These are phyloP conservation scores for Cryptococcus jaspeensis DNA, from an alignment of 1,284 basidiomycete species.

Conservation along the genomic window DNA sequence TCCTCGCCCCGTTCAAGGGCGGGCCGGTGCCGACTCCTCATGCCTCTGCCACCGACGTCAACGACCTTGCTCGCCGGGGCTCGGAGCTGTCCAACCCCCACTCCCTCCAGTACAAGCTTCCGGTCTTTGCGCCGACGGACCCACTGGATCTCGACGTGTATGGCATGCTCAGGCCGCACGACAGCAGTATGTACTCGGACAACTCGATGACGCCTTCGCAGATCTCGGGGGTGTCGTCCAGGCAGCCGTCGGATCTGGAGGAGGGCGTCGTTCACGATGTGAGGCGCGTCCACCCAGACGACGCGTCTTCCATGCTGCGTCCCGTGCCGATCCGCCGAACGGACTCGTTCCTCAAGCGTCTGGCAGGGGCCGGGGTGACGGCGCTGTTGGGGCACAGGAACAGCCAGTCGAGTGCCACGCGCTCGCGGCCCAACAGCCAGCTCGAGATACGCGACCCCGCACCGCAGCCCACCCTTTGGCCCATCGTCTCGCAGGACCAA, in stretches of 20 bases:
- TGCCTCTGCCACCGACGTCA: slow-evolving; percentile 19
- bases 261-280: slow-evolving; percentile 28
- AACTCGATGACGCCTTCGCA: slow-evolving; percentile 18
- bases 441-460: slow-evolving; percentile 40
- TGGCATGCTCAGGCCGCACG: slow-evolving; percentile 6
- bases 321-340: slow-evolving; percentile 29
- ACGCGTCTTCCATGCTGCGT: not conserved
- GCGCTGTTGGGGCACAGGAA: slow-evolving; percentile 11
- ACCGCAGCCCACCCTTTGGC: slow-evolving; percentile 39
- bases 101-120: slow-evolving; percentile 15
- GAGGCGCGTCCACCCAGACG: slow-evolving; percentile 1
- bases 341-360: slow-evolving; percentile 37
- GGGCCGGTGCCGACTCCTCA: slow-evolving; percentile 44
- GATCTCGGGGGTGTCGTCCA: slow-evolving; percentile 19
- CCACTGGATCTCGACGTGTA: slow-evolving; percentile 23
- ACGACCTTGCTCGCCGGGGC: slow-evolving; percentile 12
- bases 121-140: slow-evolving; percentile 18
- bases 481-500: slow-evolving; percentile 28
- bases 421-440: slow-evolving; percentile 1
- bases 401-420: slow-evolving; percentile 2
- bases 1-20: slow-evolving; percentile 23
- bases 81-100: slow-evolving; percentile 14
- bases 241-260: slow-evolving; percentile 22
- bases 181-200: slow-evolving; percentile 8
- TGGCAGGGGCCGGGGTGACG: slow-evolving; percentile 32